Evolutionary conservation across 176 grass and related monocot species (phyloP).

Genomic region (Cenchrus americanus): DNA sequence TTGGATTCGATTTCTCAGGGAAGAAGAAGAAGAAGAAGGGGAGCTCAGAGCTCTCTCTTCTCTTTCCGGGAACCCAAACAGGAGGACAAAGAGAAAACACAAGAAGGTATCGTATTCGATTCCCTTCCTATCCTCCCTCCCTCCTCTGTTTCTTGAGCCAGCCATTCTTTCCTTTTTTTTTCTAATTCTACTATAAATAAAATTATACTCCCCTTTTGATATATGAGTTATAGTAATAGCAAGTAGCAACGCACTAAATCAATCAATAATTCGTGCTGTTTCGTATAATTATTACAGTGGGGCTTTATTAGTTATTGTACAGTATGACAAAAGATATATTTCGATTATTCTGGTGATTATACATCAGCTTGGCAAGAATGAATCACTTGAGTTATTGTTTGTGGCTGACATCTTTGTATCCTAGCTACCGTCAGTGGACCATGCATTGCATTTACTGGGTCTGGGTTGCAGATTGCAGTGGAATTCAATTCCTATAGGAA

Average conservation of each 20-base stretch:
- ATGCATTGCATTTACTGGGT: background rate
- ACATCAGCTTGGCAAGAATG: background rate
- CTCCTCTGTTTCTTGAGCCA: background rate
- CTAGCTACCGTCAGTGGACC: background rate
- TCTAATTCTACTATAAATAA: background rate
- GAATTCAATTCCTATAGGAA: background rate
- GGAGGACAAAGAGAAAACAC: background rate
- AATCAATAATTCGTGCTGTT: background rate
- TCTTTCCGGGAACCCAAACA: background rate
- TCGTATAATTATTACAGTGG: background rate
- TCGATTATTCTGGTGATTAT: background rate
- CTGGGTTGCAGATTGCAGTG: too few relatives aligned
- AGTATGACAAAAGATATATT: background rate
- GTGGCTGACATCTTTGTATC: background rate
- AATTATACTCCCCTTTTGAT: too few relatives aligned
- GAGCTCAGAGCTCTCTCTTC: background rate
- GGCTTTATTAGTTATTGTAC: background rate
- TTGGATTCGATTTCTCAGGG: background rate
- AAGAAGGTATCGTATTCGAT: conserved; percentile 5
- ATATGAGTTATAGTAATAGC: too few relatives aligned
- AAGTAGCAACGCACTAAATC: background rate
- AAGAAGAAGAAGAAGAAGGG: background rate
- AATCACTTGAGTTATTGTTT: background rate
- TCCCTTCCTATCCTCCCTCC: background rate
- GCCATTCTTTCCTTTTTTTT: background rate